A percentile compares a stretch with the other conserved stretches of the same genome.
Evolutionary conservation across 2,329 filamentous ascomycete species (phyloP).

Genomic region (Madurella mycetomatis): DNA sequence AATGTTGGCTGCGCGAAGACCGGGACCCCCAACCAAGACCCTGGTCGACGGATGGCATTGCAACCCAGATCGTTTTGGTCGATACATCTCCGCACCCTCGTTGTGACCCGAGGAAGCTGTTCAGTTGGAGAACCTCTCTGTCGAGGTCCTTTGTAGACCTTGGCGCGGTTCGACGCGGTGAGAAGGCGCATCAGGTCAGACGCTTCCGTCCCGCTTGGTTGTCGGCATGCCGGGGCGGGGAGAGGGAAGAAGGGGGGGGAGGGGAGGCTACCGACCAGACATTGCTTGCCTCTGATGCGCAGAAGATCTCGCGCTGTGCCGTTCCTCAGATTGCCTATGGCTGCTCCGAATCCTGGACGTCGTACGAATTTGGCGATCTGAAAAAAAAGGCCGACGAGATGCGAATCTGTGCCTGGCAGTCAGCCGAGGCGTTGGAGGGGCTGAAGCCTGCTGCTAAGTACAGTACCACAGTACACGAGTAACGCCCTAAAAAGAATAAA

Average conservation of each 20-base stretch:
- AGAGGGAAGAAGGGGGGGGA: too few relatives aligned
- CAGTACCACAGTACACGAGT: too few relatives aligned
- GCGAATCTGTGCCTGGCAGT: not conserved
- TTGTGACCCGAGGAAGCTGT: not conserved
- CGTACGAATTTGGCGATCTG: not conserved
- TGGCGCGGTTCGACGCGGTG: not conserved
- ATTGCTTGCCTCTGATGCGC: not conserved
- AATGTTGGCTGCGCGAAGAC: not conserved
- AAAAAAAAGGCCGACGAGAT: not conserved
- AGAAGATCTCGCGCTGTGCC: not conserved
- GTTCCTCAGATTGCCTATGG: not conserved
- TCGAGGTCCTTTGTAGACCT: not conserved
- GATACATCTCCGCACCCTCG: not conserved
- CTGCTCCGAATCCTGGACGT: not conserved
- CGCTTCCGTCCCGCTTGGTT: not conserved
- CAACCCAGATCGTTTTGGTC: conserved; percentile 9
- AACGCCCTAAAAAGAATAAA: too few relatives aligned
- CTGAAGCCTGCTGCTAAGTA: too few relatives aligned
- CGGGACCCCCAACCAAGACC: not conserved
- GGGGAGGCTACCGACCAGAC: too few relatives aligned
- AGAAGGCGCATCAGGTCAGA: not conserved
- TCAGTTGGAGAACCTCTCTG: not conserved
- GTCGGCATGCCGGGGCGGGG: not conserved
- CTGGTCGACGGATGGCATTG: not conserved
- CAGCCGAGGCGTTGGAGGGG: not conserved